Evolutionary conservation across 148 eudicot species (phyloP), one percentile per base, ranked within the genome.

Genomic region (Chenopodium quinoa): DNA sequence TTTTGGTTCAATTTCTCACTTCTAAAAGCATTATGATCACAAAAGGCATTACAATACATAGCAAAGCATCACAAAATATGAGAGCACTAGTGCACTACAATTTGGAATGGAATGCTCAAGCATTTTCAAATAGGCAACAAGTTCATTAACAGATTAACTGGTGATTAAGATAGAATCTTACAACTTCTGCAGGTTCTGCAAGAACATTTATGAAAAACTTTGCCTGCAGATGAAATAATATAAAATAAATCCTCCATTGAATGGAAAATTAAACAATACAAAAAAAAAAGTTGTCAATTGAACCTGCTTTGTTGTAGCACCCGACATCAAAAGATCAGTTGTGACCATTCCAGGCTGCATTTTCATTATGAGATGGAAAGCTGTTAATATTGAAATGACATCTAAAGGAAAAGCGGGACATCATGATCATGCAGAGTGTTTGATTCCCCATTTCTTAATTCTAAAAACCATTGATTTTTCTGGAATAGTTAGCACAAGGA

Each of bases 341-440:
- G 97, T 92, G 34, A 95, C 97, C 99, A 95, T 95, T 82, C 97
- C 99, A 37, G 99, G 99, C 99, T 95, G 91, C 87, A 85, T 8
- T 9, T 40, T 76, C 78, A 65, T 47, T 68, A 32, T 67, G 2
- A 75, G 72, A 73, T 46, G 34, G 60, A 56, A 34, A 13, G 74
- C 11, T 58, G 34, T 52, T 40, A 50, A 71, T 54, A 63, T 80
- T 27, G 68, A 14, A 71, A 48, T 52, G 50, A 76, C 3, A 52
- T 47, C 63, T 1, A 56, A n/a, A 12, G n/a, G 34, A 11, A 58
- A 73, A 31, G 22, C 37, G 29, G 11, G 10, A 74, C 22, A 2
- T 29, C n/a, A 81, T 4, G 22, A 27, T 2, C 56, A 37, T 9
- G 20, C 32, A 32, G 60, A 34, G 60, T 80, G 75, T 0, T 37